A percentile compares a stretch with the other conserved stretches of the same genome.
Conservation (phyloP, 2,329 filamentous ascomycete genomes). For the Alternaria postmessia region DNA sequence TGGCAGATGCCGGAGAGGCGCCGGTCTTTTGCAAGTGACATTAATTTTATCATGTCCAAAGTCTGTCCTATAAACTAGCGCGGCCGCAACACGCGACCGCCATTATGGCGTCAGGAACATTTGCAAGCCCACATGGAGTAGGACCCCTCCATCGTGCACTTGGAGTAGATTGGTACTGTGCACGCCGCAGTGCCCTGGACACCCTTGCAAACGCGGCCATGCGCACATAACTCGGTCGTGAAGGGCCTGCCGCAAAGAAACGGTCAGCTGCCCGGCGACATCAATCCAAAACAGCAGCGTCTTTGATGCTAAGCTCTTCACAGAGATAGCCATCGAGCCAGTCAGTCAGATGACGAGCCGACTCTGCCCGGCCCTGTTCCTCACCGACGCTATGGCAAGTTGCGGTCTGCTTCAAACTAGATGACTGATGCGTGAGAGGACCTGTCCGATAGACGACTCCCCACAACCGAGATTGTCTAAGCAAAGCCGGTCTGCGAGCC, state of each 20-base stretch:
- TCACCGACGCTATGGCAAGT: constrained; percentile 28
- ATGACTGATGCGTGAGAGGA: constrained; percentile 8
- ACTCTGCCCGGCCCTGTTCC: constrained; percentile 26
- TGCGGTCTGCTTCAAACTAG: constrained; percentile 30
- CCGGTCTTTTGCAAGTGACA: constrained; percentile 11
- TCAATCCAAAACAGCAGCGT: constrained; percentile 26
- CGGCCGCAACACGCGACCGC: constrained; percentile 29
- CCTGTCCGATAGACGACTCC: constrained; percentile 23
- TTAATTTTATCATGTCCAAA: constrained; percentile 20
- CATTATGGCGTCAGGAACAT: constrained; percentile 35
- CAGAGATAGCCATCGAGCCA: constrained; percentile 14
- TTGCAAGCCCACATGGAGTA: constrained; percentile 13
- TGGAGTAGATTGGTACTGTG: constrained; percentile 11
- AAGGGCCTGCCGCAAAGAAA: constrained; percentile 15
- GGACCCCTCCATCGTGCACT: constrained; percentile 9
- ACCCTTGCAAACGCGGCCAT: constrained; percentile 24
- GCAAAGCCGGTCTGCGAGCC: constrained; percentile 13
- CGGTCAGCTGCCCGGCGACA: constrained; percentile 29
- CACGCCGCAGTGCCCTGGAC: constrained; percentile 13
- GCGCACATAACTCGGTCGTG: constrained; percentile 13
- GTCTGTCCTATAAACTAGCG: constrained; percentile 22
- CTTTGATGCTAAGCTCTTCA: constrained; percentile 15
- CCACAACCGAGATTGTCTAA: constrained; percentile 24
- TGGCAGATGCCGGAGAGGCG: constrained; percentile 19
- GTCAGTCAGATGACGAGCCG: constrained; percentile 26